phyloP scores from a whole-genome alignment of 2,329 filamentous ascomycete genomes.

The Cryphonectria parasitica region DNA sequence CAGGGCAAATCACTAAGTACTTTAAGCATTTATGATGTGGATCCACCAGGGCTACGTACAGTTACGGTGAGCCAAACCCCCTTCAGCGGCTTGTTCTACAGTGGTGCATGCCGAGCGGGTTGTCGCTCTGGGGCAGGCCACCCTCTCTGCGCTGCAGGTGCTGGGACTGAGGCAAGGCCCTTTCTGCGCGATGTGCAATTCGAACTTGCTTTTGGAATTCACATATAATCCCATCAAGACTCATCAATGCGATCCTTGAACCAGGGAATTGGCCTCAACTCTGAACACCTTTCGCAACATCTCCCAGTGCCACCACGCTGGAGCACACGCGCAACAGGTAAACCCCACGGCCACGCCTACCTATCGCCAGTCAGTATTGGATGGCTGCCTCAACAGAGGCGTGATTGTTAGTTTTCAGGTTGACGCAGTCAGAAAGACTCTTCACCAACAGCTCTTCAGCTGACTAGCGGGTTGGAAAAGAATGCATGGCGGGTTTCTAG shows the following conservation, averaged over 20 bases:
- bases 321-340: constrained; percentile 35
- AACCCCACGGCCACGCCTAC: constrained; percentile 34
- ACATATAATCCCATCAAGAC: not conserved
- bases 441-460: not conserved
- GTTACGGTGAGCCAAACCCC: not conserved
- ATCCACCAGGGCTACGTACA: not conserved
- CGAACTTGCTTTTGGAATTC: not conserved
- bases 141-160: not conserved
- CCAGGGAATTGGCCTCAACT: constrained; percentile 36
- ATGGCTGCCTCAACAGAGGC: constrained; percentile 30
- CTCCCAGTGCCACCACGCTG: constrained; percentile 41
- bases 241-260: not conserved
- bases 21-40: not conserved
- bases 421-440: not conserved
- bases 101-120: not conserved
- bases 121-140: not conserved
- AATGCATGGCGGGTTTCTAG: not conserved
- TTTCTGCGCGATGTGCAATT: not conserved
- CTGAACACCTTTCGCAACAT: constrained; percentile 37
- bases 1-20: not conserved
- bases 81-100: not conserved
- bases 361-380: constrained; percentile 36
- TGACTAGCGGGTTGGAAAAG: not conserved
- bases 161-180: not conserved
- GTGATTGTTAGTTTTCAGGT: constrained; percentile 35